Conservation (phyloP, 2,329 filamentous ascomycete species). For the Catunica adiposa region DNA sequence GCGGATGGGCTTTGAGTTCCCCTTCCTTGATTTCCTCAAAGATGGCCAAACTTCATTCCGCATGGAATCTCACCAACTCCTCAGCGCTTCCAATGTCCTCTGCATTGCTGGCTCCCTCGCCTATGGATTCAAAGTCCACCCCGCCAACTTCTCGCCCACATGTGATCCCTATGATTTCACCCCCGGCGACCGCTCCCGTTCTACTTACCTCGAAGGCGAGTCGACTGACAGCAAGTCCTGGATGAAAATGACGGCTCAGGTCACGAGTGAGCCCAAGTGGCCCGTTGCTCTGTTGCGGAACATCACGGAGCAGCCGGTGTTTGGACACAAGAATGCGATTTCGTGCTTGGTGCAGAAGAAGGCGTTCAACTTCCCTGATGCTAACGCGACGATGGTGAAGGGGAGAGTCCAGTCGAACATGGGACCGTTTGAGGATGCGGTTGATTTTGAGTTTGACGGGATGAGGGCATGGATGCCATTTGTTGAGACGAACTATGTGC, state of each 20-base stretch:
- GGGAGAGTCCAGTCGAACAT: conserved; percentile 18
- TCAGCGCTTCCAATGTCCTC: conserved; percentile 26
- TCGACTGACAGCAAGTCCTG: conserved; percentile 29
- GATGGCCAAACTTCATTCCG: conserved; percentile 36
- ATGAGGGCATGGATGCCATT: conserved; percentile 16
- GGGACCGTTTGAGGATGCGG: conserved; percentile 17
- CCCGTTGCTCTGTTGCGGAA: conserved; percentile 30
- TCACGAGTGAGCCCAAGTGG: conserved; percentile 25
- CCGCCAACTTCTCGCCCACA: conserved; percentile 28
- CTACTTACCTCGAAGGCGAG: conserved; percentile 16
- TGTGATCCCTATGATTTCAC: conserved; percentile 30
- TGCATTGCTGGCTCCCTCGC: conserved; percentile 28
- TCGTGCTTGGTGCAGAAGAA: conserved; percentile 22
- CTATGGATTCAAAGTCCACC: conserved; percentile 30
- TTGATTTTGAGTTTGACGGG: conserved; percentile 8
- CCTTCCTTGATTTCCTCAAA: conserved; percentile 35
- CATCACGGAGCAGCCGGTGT: conserved; percentile 37
- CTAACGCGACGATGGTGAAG: neutral
- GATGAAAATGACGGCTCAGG: conserved; percentile 30
- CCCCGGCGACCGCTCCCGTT: neutral
- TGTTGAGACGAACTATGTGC: conserved; percentile 16
- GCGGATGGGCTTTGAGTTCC: conserved; percentile 36
- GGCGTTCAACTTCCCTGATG: neutral
- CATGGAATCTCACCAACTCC: conserved; percentile 31
- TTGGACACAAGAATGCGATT: conserved; percentile 28